A percentile compares a stretch with the other conserved stretches of the same genome.
Conservation (phyloP, 1,284 basidiomycete species). For the Meripilus lineatus region DNA sequence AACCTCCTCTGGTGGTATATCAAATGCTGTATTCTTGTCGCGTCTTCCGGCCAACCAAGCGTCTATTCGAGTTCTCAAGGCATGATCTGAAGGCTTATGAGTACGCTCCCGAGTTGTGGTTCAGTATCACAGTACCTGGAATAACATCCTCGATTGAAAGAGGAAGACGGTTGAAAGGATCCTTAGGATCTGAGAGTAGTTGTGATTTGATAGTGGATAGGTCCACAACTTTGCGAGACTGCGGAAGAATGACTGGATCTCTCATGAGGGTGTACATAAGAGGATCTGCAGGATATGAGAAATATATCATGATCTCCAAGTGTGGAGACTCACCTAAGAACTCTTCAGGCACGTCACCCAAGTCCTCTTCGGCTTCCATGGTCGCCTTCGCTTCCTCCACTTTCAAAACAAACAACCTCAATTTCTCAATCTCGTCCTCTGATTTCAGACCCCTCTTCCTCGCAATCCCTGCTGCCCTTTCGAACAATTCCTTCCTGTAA, state of each 20-base stretch:
- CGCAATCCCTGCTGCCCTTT: conserved; percentile 73
- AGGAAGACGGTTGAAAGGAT: conserved; percentile 87
- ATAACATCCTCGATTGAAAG: conserved; percentile 77
- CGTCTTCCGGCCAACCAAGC: conserved; percentile 51
- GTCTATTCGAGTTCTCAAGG: conserved; percentile 61
- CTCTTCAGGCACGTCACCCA: conserved; percentile 94
- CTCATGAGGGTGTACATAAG: conserved; percentile 95
- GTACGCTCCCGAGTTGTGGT: no score
- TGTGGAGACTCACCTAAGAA: conserved; percentile 69
- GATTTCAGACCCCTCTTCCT: conserved; percentile 71
- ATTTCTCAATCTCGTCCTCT: conserved; percentile 72
- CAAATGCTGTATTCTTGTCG: conserved; percentile 30
- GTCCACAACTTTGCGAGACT: conserved; percentile 80
- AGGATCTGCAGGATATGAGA: conserved; percentile 57
- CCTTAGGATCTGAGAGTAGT: conserved; percentile 85
- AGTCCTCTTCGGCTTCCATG: conserved; percentile 86
- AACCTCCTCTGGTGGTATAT: conserved; percentile 25
- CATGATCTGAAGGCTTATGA: conserved; percentile 44
- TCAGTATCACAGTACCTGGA: conserved; percentile 65
- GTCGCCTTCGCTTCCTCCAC: conserved; percentile 81
- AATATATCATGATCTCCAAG: conserved; percentile 11
- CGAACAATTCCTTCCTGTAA: conserved; percentile 85
- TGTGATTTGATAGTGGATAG: conserved; percentile 95
- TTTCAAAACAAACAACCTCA: conserved; percentile 71
- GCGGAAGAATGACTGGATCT: conserved; percentile 90